Base-by-base conservation (phyloP, 768 basidiomycete genomes). In the Candolleomyces eurysporus region DNA sequence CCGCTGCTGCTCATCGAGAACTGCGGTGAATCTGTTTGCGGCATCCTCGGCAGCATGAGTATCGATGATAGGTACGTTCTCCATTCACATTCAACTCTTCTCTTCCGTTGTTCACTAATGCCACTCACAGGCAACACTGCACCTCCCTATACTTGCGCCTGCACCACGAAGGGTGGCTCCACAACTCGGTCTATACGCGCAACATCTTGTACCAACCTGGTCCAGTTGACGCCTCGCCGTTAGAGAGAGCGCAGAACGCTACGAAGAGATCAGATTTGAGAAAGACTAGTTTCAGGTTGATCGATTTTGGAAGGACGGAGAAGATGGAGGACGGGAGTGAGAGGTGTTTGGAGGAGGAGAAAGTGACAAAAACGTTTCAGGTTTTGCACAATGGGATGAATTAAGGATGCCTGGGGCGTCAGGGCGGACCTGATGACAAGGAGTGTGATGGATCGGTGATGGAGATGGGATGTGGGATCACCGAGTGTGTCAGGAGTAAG, bases 1-100 rank as follows among this genome's bases (percentile, higher is more conserved):
- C 76, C 79, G 0, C 75, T 82, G 39, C 62, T 83, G n/a, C 72
- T 83, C 17, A 51, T 82, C 1, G 80, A 83, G 65, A 65, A 78
- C 48, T 82, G 81, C 58, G 80, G 80, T 1, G 50, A 10, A 5
- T 67, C 71, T 8, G 67, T 80, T 3, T 36, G 45, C 10, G 43
- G 30, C 4, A 57, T 68, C 0, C 46, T 71, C 1, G 21, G 61
- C 0, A 17, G 56, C 3, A 69, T 81, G 45, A 71, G 62, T 1
- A 2, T 64, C 4, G 82, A 84, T 49, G 80, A 83, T 48, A 69
- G 63, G 78, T 79, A 51, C 61, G 71, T 50, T 45, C 48, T 48
- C 58, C 17, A 42, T 22, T n/a, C 40, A 13, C 36, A n/a, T 17
- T 21, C 17, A 39, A 2, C 21, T 17, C 32, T 32, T 2, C 26